A percentile compares a stretch with the other conserved stretches of the same genome.
Evolutionary conservation across 2,329 filamentous ascomycete genomes (phyloP).

Genomic region (Cordyceps cicadae): DNA sequence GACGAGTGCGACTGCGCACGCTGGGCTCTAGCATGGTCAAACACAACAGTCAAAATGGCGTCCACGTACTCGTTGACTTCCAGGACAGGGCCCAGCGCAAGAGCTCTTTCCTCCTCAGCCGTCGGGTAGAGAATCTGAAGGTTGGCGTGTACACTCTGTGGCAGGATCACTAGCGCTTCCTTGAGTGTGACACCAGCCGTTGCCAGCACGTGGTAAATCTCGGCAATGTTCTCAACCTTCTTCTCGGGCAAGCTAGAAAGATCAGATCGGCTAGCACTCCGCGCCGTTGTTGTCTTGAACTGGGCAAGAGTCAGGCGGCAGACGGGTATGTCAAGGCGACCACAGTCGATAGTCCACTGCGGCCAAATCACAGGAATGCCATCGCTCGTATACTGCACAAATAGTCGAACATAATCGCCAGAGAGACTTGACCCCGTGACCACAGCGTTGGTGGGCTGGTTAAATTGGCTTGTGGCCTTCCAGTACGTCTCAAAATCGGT

Average conservation of each 20-base stretch:
- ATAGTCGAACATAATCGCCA: conserved; percentile 88
- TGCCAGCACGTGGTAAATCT: conserved; percentile 64
- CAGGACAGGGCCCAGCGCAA: conserved; percentile 63
- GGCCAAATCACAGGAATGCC: conserved; percentile 82
- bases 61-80: conserved; percentile 87
- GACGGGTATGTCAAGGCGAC: conserved; percentile 72
- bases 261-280: conserved; percentile 34
- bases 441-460: conserved; percentile 70
- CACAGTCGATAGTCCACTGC: conserved; percentile 68
- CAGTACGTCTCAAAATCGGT: conserved; percentile 98
- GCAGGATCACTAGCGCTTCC: conserved; percentile 67
- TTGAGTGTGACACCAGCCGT: conserved; percentile 71
- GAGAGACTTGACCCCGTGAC: conserved; percentile 93
- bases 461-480: conserved; percentile 93
- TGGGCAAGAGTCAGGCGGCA: conserved; percentile 68
- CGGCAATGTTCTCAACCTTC: conserved; percentile 47
- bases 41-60: conserved; percentile 73
- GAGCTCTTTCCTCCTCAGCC: conserved; percentile 57
- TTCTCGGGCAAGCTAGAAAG: conserved; percentile 36
- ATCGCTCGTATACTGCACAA: conserved; percentile 86
- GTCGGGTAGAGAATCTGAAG: conserved; percentile 87
- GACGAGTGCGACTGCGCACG: conserved; percentile 48
- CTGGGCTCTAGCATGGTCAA: conserved; percentile 74
- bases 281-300: conserved; percentile 48
- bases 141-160: conserved; percentile 76